phyloP scores from a whole-genome alignment of 148 eudicot species.

The Rhododendron williamsianum region DNA sequence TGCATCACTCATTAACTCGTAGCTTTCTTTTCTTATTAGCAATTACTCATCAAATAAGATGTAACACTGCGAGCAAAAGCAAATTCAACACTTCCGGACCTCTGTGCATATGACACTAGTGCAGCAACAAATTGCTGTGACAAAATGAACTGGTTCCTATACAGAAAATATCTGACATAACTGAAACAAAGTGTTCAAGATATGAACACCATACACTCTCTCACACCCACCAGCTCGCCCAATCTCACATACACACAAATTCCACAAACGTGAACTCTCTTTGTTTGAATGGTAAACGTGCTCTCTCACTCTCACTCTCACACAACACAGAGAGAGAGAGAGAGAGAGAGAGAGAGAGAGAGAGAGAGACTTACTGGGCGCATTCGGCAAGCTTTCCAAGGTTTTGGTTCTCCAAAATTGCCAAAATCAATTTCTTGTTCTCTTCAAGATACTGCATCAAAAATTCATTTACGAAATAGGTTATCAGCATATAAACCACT shows the following conservation, averaged over 20 bases:
- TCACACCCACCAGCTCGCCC: not conserved
- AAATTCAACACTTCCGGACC: not conserved
- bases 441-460: conserved; percentile 86
- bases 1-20: not conserved
- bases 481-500: not conserved
- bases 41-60: not conserved
- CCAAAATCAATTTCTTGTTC: conserved; percentile 90
- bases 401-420: conserved; percentile 92
- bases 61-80: not conserved
- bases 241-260: not conserved
- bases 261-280: not conserved
- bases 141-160: not conserved
- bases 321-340: too few relatives aligned
- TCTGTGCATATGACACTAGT: not conserved
- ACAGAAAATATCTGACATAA: not conserved
- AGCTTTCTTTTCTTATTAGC: not conserved
- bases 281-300: not conserved
- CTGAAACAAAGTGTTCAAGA: not conserved
- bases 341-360: too few relatives aligned
- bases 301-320: not conserved
- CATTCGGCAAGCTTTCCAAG: conserved; percentile 95
- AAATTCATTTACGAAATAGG: not conserved
- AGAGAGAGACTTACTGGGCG: conserved; percentile 74
- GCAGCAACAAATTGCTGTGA: not conserved
- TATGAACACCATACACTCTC: not conserved